Conservation (phyloP, 306 rosid genomes). For the Rubus parviflorus region DNA sequence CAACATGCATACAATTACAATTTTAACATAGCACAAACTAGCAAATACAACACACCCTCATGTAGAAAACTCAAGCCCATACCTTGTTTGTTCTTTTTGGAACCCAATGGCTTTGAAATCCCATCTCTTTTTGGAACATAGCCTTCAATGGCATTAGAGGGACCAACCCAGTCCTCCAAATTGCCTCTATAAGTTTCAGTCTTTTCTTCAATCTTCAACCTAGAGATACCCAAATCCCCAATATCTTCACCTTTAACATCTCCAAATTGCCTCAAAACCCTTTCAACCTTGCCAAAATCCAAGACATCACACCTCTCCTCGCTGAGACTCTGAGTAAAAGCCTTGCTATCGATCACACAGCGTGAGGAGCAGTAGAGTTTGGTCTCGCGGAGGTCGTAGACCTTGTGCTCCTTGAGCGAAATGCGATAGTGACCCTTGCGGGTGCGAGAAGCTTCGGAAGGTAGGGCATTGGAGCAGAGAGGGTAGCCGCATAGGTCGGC, state of each 20-base stretch:
- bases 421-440: constrained; percentile 73
- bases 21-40: background rate
- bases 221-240: constrained; percentile 54
- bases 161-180: constrained; percentile 73
- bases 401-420: constrained; percentile 78
- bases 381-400: constrained; percentile 75
- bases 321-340: constrained; percentile 59
- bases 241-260: constrained; percentile 30
- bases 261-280: constrained; percentile 51
- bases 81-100: constrained; percentile 56
- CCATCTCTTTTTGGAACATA: constrained; percentile 65
- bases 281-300: constrained; percentile 49
- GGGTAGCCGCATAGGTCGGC: constrained; percentile 68
- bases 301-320: constrained; percentile 59
- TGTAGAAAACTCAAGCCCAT: constrained; percentile 16
- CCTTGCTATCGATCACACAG: constrained; percentile 65
- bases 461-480: constrained; percentile 47
- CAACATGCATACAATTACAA: constrained; percentile 15
- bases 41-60: background rate
- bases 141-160: constrained; percentile 94
- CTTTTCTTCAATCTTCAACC: constrained; percentile 72
- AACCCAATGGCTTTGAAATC: constrained; percentile 30
- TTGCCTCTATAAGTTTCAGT: constrained; percentile 40
- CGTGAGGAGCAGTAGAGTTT: constrained; percentile 72
- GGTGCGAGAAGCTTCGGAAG: constrained; percentile 39